Percentiles rank a stretch among this genome's conserved stretches.
These are phyloP conservation scores for Sphaerulina vaccinii DNA, from an alignment of 2,329 filamentous ascomycete genomes.

Conservation along the genomic window DNA sequence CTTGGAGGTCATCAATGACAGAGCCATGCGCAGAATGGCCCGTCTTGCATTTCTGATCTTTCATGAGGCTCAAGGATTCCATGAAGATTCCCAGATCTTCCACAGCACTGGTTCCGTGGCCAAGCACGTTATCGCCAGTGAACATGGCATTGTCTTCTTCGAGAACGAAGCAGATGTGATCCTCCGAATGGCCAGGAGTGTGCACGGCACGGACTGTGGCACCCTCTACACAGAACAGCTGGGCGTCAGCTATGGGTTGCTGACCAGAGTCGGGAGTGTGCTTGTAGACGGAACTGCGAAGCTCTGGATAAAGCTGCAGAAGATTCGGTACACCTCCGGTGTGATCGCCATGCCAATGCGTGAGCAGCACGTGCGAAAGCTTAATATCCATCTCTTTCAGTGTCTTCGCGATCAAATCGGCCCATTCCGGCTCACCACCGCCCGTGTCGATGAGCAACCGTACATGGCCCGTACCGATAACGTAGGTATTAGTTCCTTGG, in stretches of 20 bases:
- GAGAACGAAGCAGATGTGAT: conserved; percentile 40
- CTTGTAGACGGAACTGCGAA: conserved; percentile 40
- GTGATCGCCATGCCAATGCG: conserved; percentile 49
- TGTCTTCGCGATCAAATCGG: conserved; percentile 36
- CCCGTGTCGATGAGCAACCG: conserved; percentile 42
- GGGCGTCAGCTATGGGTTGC: conserved; percentile 39
- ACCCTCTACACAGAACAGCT: conserved; percentile 42
- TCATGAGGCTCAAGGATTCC: conserved; percentile 39
- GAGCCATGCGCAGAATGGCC: conserved; percentile 51
- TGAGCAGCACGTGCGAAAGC: conserved; percentile 46
- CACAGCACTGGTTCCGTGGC: conserved; percentile 42
- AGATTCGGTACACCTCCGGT: conserved; percentile 45
- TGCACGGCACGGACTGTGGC: conserved; percentile 42
- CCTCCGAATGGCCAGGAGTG: conserved; percentile 36
- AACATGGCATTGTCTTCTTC: conserved; percentile 42
- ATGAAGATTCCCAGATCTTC: conserved; percentile 44
- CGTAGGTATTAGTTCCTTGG: conserved; percentile 45
- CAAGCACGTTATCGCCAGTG: conserved; percentile 42
- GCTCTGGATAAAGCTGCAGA: conserved; percentile 34
- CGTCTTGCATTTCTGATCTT: conserved; percentile 35
- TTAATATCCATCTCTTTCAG: conserved; percentile 34
- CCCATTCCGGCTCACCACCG: conserved; percentile 38
- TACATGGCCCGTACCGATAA: conserved; percentile 40
- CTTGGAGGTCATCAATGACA: conserved; percentile 40
- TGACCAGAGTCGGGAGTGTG: conserved; percentile 36